Conservation (phyloP, 2,329 filamentous ascomycete genomes). For the Malbranchea cinnamomea region DNA sequence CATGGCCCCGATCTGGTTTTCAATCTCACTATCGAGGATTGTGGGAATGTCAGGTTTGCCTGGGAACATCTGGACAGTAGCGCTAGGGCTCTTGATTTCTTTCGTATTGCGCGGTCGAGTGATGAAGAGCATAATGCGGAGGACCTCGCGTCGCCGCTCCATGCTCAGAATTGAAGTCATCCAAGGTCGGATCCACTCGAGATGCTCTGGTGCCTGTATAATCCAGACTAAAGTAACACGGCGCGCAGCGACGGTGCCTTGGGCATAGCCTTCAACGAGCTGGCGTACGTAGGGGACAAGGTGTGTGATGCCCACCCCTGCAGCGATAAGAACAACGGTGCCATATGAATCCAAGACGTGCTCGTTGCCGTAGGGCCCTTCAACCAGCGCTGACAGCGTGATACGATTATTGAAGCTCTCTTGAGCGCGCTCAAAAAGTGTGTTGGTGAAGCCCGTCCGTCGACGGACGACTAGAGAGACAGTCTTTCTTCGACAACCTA, state of each 20-base stretch:
- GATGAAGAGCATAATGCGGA: conserved; percentile 79
- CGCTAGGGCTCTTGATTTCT: conserved; percentile 61
- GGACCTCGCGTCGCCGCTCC: conserved; percentile 64
- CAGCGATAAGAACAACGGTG: conserved; percentile 78
- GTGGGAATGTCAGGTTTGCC: conserved; percentile 72
- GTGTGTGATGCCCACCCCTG: conserved; percentile 89
- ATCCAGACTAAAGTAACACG: conserved; percentile 81
- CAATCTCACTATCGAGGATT: conserved; percentile 67
- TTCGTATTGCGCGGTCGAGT: conserved; percentile 73
- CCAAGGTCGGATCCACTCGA: conserved; percentile 90
- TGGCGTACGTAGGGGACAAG: conserved; percentile 79
- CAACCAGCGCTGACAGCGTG: conserved; percentile 57
- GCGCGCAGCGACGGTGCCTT: conserved; percentile 62
- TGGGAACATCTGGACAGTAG: conserved; percentile 80
- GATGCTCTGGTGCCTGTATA: conserved; percentile 71
- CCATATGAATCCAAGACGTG: conserved; percentile 85
- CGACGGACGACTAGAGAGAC: conserved; percentile 78
- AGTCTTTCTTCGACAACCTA: conserved; percentile 36
- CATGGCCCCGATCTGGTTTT: conserved; percentile 74
- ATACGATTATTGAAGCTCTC: conserved; percentile 39
- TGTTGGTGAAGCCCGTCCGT: conserved; percentile 74
- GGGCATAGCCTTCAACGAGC: conserved; percentile 52
- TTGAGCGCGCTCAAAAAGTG: conserved; percentile 57
- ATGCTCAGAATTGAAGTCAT: conserved; percentile 63
- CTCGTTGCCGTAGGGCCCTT: conserved; percentile 77